Evolutionary conservation across 2,329 filamentous ascomycete species (phyloP).

Genomic region (Nigrospora oryzae): DNA sequence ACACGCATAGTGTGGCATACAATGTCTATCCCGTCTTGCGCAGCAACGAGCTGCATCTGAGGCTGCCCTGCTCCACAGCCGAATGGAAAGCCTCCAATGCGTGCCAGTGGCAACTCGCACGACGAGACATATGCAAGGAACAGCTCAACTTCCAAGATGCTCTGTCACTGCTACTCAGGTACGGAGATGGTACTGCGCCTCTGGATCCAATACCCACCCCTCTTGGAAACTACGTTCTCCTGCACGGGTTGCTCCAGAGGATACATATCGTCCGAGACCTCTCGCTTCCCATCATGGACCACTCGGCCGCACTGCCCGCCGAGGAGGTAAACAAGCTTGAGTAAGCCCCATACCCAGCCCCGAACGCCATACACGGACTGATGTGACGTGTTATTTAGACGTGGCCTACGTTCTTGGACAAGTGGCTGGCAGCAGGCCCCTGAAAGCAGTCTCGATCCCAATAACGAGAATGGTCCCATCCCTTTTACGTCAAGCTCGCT

Average conservation of each 20-base stretch:
- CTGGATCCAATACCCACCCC: constrained; percentile 26
- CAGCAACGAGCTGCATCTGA: constrained; percentile 25
- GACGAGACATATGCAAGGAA: constrained; percentile 16
- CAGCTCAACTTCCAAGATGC: constrained; percentile 28
- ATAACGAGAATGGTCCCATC: constrained; percentile 30
- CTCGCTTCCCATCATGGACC: constrained; percentile 23
- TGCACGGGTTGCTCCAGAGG: constrained; percentile 27
- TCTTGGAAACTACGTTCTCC: constrained; percentile 25
- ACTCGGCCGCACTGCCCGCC: constrained; percentile 18
- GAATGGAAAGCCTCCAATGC: constrained; percentile 26
- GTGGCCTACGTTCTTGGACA: constrained; percentile 26
- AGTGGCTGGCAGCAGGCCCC: constrained; percentile 28
- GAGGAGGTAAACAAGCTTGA: constrained; percentile 28
- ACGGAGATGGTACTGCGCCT: constrained; percentile 15
- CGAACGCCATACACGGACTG: background rate
- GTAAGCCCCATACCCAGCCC: constrained; percentile 9
- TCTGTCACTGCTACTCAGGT: constrained; percentile 20
- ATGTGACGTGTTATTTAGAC: constrained; percentile 9
- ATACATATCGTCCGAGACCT: constrained; percentile 29
- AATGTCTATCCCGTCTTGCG: constrained; percentile 26
- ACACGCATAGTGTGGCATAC: constrained; percentile 29
- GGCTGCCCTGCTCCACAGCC: constrained; percentile 24
- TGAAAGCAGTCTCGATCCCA: constrained; percentile 28
- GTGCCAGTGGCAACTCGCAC: constrained; percentile 18
- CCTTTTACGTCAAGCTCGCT: constrained; percentile 36